These are phyloP conservation scores for Triadica sebifera DNA, from an alignment of 345 rosid genomes.

Conservation along the genomic window DNA sequence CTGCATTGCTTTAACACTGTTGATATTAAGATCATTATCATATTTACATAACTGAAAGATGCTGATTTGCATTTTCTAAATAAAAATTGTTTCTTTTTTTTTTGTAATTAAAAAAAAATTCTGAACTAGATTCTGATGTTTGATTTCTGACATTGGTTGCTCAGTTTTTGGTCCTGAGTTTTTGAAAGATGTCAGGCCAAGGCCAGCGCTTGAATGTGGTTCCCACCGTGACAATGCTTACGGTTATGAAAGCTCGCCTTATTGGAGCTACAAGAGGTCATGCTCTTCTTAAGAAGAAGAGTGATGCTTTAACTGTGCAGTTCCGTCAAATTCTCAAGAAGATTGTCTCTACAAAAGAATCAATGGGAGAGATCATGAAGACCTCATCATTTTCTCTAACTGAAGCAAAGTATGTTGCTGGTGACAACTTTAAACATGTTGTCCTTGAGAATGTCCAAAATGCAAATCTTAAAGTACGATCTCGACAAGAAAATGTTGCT, in stretches of 20 bases:
- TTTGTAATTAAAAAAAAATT: too few species aligned
- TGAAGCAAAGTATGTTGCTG: slow-evolving; percentile 84
- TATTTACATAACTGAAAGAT: too few species aligned
- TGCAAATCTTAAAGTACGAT: slow-evolving; percentile 79
- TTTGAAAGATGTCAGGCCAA: slow-evolving; percentile 69
- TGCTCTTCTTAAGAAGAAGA: slow-evolving; percentile 95
- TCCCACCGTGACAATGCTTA: slow-evolving; percentile 85
- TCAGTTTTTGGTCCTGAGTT: slow-evolving; percentile 15
- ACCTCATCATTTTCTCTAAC: slow-evolving; percentile 75
- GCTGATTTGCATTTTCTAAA: too few species aligned
- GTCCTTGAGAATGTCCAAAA: slow-evolving; percentile 80
- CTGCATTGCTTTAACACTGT: too few species aligned
- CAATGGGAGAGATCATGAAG: slow-evolving; percentile 92
- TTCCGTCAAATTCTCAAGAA: slow-evolving; percentile 82
- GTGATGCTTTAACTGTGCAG: slow-evolving; percentile 91
- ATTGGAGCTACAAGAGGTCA: slow-evolving; percentile 93
- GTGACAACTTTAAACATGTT: slow-evolving; percentile 75
- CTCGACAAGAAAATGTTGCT: slow-evolving; percentile 75
- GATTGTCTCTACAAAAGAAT: slow-evolving; percentile 74
- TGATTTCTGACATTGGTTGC: not conserved
- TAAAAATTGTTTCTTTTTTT: too few species aligned
- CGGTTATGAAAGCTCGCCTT: slow-evolving; percentile 75
- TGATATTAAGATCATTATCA: too few species aligned
- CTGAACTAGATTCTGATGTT: too few species aligned
- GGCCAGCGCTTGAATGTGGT: slow-evolving; percentile 77